phyloP scores from a whole-genome alignment of 2,329 filamentous ascomycete species.

The Hyphodiscus sp. region DNA sequence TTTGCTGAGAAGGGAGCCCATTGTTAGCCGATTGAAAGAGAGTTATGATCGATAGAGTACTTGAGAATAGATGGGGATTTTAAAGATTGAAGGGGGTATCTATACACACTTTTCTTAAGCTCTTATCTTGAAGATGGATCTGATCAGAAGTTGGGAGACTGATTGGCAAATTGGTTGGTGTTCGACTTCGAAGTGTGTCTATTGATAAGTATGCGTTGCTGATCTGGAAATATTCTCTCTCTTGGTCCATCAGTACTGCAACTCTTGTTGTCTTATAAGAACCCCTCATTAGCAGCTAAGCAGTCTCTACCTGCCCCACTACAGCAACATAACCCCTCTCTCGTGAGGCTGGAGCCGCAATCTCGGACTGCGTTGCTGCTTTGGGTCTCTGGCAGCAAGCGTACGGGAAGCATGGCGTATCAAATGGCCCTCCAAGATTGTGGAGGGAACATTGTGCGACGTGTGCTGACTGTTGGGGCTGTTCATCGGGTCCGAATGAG shows the following conservation, averaged over 20 bases:
- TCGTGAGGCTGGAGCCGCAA: constrained; percentile 10
- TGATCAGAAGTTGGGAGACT: not conserved
- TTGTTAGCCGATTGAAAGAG: constrained; percentile 20
- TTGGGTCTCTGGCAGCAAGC: constrained; percentile 5
- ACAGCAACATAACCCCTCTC: constrained; percentile 13
- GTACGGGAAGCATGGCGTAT: not conserved
- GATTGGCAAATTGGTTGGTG: constrained; percentile 9
- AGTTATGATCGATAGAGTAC: not conserved
- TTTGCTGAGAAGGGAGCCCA: constrained; percentile 29
- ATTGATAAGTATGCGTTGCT: constrained; percentile 12
- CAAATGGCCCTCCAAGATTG: not conserved
- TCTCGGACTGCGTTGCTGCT: constrained; percentile 17
- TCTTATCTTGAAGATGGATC: not conserved
- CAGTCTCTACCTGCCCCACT: constrained; percentile 14
- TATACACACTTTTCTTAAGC: not conserved
- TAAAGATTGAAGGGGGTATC: not conserved
- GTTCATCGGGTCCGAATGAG: not conserved
- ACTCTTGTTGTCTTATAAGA: constrained; percentile 3
- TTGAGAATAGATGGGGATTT: not conserved
- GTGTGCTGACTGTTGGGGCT: not conserved
- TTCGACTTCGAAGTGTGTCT: constrained; percentile 10
- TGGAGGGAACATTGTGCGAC: not conserved
- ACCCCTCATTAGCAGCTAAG: constrained; percentile 5
- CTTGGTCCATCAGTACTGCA: constrained; percentile 6
- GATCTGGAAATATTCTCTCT: constrained; percentile 14